Base-by-base conservation (phyloP, 306 rosid genomes). In the Cucumis melo region DNA sequence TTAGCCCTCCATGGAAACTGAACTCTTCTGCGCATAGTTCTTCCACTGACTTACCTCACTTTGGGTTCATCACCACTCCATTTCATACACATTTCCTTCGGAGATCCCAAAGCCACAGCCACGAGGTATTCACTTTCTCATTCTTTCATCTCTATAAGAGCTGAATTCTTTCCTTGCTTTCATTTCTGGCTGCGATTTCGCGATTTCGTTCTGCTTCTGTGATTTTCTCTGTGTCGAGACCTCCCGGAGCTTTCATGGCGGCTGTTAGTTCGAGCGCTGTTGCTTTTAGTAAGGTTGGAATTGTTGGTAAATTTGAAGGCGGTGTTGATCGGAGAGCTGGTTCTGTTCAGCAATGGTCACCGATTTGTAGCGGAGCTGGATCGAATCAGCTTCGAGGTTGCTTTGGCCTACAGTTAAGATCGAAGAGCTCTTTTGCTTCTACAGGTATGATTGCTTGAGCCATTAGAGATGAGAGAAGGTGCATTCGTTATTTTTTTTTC, bases 211-310 rank as follows among this genome's bases (percentile, higher is more conserved):
- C 54, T 0, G 8, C 9, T 82, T 46, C 85, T 68, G 79, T 74
- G 57, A 50, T 65, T 83, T 72, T 57, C 70, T 51, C 38, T 68
- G 85, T 80, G 80, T 74, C 75, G 38, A 60, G 66, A 77, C 77
- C 80, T 44, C 55, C 80, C 74, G 59, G 75, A 78, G 79, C 84
- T 61, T 2, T 74, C 53, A 91, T 93, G 98, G 97, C 94, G 79
- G 80, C 92, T 64, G 58, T 93, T 17, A 78, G 87, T 77, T 88
- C 96, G 56, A 86, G 87, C 73, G 82, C 83, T 81, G 80, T 84
- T 62, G 80, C 88, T 75, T 81, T 84, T 61, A 86, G 83, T 73
- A 78, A 87, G 74, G 60, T 81, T 41, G 76, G 83, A 73, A 59
- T 74, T 41, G 11, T 87, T 29, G 80, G 56, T 42, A 79, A 68